Evolutionary conservation across 2,329 filamentous ascomycete genomes (phyloP), one percentile per base, ranked within the genome.

Genomic region (Aureobasidium musti): DNA sequence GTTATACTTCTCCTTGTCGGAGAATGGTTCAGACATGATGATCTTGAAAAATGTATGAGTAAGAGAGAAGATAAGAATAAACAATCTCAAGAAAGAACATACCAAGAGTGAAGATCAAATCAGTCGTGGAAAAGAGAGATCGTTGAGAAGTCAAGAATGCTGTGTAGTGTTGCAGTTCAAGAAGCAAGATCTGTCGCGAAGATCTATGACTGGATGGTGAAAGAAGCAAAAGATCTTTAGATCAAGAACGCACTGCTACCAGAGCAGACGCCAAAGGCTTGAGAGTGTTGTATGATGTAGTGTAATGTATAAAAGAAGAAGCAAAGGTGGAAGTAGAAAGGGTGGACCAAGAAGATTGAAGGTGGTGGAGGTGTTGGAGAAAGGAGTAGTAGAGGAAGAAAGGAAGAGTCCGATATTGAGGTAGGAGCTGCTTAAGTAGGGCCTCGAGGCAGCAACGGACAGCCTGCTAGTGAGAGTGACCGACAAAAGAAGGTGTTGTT

Each of bases 301-400:
- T 41, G 14, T 28, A 41, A 56, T 14, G 21, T 26, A 41, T 14
- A 2, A 56, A 4, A 26, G 35, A 41, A 11, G n/a, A 41, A 56
- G 33, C 21, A 28, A 56, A 56, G 53, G 14, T 26, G n/a, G n/a
- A 28, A 28, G 14, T 19, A 26, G 33, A 56, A 56, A 35, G n/a
- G 53, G 30, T 19, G 19, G 33, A 39, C 52, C 33, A 41, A 39
- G 33, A 26, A 56, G 53, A 23, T 56, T 35, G 7, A 28, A 56
- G 35, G 35, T 54, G 35, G 53, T 56, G 1, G 53, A 39, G 35
- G 33, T 39, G 8, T 5, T 53, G 11, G 28, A 33, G 23, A 7
- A 5, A 33, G 43, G 23, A 8, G 52, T 56, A 56, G 35, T 53
- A 19, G 50, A n/a, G 50, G 50, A 53, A 41, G 35, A 56, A 41